Evolutionary conservation across 2,329 filamentous ascomycete genomes (phyloP), one percentile per base, ranked within the genome.

Genomic region (Coniochaeta prunicola): DNA sequence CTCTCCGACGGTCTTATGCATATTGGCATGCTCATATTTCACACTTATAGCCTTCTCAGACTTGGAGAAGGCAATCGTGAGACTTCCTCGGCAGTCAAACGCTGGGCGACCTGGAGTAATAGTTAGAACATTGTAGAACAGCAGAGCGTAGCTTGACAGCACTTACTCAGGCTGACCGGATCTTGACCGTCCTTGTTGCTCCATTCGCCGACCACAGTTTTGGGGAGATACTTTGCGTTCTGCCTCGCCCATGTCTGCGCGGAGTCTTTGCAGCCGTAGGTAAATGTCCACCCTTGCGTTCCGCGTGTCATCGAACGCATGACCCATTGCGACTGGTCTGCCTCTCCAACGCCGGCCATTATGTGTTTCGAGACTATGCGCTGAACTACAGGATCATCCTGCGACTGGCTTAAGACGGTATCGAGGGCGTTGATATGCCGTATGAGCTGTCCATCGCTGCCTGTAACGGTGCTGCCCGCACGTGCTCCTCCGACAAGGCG

Each of bases 1-100:
- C 53, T 85, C 70, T 1, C 70, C 75, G 4, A 86, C 81, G 0
- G 81, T 82, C 64, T 74, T 79, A 66, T 86, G 83, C n/a, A 85
- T 65, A 3, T 77, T 79, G 0, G 78, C 82, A 63, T 86, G 83
- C 33, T 80, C 76, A 64, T 85, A 84, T 59, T 79, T 80, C 58
- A 85, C 71, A 12, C 76, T 73, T 40, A 85, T 77, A 9, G 73
- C 69, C 33, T 77, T 76, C 31, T 71, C 75, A 26, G 72, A 73
- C 58, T 76, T 77, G 7, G 76, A 74, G 62, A 86, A 85, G 1
- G 74, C 67, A 48, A 86, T 74, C 2, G 69, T 74, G 19, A 85
- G 67, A 0, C 73, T 72, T 19, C 83, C 83, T 38, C 79, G 76
- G 60, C 83, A 86, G 64, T 86, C 81, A 62, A 84, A 86, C 0